phyloP scores from a whole-genome alignment of 1,284 basidiomycete species.

The Rhodotorula sp. region DNA sequence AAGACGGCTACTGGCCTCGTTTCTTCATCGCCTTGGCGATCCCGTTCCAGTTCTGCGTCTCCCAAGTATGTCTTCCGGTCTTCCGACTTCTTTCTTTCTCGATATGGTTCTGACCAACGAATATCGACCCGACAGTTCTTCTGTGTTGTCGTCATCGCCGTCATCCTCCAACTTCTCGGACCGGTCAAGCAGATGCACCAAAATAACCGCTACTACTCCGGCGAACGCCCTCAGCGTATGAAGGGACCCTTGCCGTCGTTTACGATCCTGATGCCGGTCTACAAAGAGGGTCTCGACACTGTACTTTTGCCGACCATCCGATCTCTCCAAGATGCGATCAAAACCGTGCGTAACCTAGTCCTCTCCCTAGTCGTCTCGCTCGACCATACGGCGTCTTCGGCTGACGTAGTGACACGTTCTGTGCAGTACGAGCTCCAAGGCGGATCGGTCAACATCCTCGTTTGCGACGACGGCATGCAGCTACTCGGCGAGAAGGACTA shows the following conservation, averaged over 20 bases:
- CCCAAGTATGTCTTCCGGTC: conserved; percentile 5
- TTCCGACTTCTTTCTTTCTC: conserved; percentile 46
- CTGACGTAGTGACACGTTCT: no score
- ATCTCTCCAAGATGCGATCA: conserved; percentile 79
- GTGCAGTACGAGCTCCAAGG: conserved; percentile 68
- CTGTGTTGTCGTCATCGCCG: conserved; percentile 50
- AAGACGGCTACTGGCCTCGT: conserved; percentile 64
- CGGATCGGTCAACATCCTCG: conserved; percentile 69
- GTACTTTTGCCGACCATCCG: conserved; percentile 66
- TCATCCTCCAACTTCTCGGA: conserved; percentile 22
- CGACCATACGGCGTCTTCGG: no score
- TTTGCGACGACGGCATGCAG: conserved; percentile 74
- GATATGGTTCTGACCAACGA: conserved; percentile 12
- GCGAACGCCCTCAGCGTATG: conserved; percentile 17
- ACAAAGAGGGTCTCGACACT: conserved; percentile 49
- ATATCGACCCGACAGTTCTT: conserved; percentile 47
- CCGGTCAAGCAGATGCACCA: conserved; percentile 23
- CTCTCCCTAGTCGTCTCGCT: no score
- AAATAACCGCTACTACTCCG: conserved; percentile 25
- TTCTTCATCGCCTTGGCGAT: conserved; percentile 63
- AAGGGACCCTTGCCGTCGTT: conserved; percentile 21
- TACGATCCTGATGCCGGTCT: conserved; percentile 52
- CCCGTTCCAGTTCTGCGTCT: conserved; percentile 68
- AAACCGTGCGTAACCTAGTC: conserved; percentile 52
- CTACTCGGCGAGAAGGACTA: conserved; percentile 62